Base-by-base conservation (phyloP, 2,329 filamentous ascomycete species). In the Nemania serpens region DNA sequence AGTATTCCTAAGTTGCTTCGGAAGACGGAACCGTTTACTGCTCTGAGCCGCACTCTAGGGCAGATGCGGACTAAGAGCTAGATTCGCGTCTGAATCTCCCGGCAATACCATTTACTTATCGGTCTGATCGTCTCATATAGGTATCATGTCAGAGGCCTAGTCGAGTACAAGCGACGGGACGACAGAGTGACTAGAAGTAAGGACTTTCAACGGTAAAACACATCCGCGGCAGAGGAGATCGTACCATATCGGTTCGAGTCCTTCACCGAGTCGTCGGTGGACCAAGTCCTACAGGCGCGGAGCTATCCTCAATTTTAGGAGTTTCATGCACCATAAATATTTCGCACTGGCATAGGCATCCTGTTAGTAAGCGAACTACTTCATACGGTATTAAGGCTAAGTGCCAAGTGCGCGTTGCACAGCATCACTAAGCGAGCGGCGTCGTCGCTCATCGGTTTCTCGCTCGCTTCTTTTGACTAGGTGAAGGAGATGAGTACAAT, bases 371-470 rank as follows among this genome's bases (percentile, higher is more conserved):
- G 41, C 51, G 33, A 50, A 34, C 36, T 42, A 42, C n/a, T 49
- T 15, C 20, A 41, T 29, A 22, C 18, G 12, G 13, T 47, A 42
- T 46, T 42, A 15, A 48, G 36, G 36, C 36, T 39, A 25, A 36
- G 33, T 34, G n/a, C 22, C 7, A 61, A 56, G 50, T n/a, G 22
- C 36, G 39, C 54, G 61, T 61, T 51, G 34, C 58, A 63, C 61
- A 43, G 37, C 60, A 50, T 54, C 29, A 13, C 52, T 39, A 51
- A 33, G 46, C 47, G 33, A 41, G 33, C 17, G 41, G 39, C 50
- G 42, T 59, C 41, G 20, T 45, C 46, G 36, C 37, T 29, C 25
- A 29, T 29, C 25, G 25, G 25, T 10, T 18, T 17, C 5, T 47
- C 13, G 17, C 45, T 52, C 29, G 47, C 37, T 57, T 39, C 39